These are phyloP conservation scores for Picea abies DNA, from an alignment of 83 land plant genomes.

Conservation along the genomic window DNA sequence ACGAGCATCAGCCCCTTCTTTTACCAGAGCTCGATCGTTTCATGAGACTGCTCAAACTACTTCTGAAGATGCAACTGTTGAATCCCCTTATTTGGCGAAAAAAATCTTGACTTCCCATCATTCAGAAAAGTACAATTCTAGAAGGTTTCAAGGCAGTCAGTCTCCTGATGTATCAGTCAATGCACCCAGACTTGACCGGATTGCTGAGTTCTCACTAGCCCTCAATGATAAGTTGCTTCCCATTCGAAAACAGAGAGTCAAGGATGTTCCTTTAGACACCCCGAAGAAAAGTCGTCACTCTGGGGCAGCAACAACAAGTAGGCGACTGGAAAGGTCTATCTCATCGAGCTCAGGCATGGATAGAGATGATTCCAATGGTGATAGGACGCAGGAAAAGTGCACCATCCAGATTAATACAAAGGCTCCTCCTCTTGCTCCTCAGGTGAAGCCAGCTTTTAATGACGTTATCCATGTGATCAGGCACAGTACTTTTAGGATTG, in stretches of 20 bases:
- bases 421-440: constrained; percentile 15
- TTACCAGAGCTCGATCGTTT: not conserved
- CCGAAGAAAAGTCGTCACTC: not conserved
- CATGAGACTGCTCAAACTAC: not conserved
- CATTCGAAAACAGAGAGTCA: not conserved
- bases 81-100: constrained; percentile 7
- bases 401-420: constrained; percentile 48
- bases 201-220: constrained; percentile 71
- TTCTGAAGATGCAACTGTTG: constrained; percentile 13
- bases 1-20: constrained; percentile 10
- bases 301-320: not conserved
- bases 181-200: constrained; percentile 72
- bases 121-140: constrained; percentile 19
- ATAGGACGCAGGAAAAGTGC: constrained; percentile 71
- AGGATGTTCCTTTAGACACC: constrained; percentile 9
- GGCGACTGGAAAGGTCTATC: constrained; percentile 22
- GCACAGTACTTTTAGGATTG: constrained; percentile 44
- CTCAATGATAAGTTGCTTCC: constrained; percentile 41
- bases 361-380: constrained; percentile 29
- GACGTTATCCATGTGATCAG: constrained; percentile 46
- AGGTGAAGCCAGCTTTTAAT: constrained; percentile 30
- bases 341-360: constrained; percentile 31
- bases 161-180: constrained; percentile 82
- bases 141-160: constrained; percentile 22
- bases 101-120: not conserved